Conservation (phyloP, 1,284 basidiomycete species). For the Lentinula novae-zelandiae region DNA sequence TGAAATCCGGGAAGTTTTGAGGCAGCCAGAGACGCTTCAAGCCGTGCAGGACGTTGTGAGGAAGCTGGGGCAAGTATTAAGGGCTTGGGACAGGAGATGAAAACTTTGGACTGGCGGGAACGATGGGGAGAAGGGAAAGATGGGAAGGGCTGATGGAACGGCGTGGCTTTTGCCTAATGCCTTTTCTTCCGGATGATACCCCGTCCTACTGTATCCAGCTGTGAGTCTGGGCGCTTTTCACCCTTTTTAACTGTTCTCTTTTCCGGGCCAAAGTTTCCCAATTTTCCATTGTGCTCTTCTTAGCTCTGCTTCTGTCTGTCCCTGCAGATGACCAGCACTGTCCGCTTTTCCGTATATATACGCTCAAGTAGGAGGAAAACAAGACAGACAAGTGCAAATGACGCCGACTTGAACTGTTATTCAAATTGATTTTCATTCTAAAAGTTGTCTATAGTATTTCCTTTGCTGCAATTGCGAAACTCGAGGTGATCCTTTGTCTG, state of each 20-base stretch:
- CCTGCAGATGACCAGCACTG: not conserved
- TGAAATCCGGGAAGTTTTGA: not conserved
- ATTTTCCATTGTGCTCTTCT: not conserved
- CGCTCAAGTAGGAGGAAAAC: not conserved
- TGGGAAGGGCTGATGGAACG: constrained; percentile 7
- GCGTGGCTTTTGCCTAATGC: not conserved
- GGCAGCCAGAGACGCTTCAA: constrained; percentile 17
- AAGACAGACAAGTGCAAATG: not conserved
- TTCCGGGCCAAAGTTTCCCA: not conserved
- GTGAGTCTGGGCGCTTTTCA: not conserved
- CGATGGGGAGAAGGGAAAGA: constrained; percentile 15
- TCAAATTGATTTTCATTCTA: not conserved
- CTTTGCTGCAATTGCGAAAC: no score
- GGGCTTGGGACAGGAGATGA: constrained; percentile 18
- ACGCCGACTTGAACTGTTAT: not conserved
- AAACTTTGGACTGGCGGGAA: constrained; percentile 18
- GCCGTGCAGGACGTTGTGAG: constrained; percentile 19
- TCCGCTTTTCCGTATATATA: not conserved
- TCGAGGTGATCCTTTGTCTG: no score
- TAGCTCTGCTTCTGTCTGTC: not conserved
- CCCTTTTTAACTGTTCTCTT: not conserved
- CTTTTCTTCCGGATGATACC: constrained; percentile 2
- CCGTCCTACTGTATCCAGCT: not conserved
- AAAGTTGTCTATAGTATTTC: no score
- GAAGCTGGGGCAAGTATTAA: constrained; percentile 21